Conservation (phyloP, 306 rosid genomes). For the Dryas drummondii region DNA sequence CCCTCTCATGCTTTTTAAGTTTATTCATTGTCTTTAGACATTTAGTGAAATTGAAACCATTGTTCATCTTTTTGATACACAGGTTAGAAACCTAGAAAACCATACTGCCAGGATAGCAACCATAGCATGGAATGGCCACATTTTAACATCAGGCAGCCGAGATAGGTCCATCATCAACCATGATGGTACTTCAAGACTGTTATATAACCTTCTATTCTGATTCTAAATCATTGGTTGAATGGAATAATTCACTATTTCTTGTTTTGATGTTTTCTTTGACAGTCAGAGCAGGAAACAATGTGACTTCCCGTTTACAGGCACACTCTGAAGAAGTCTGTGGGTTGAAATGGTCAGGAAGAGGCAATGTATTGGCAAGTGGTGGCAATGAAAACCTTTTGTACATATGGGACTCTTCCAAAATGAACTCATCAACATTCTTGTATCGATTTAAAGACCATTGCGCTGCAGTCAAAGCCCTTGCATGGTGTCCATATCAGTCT, state of each 20-base stretch:
- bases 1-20: conserved; percentile 1
- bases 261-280: conserved; percentile 17
- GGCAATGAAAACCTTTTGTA: conserved; percentile 72
- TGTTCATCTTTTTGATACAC: conserved; percentile 16
- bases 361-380: conserved; percentile 75
- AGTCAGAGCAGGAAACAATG: conserved; percentile 57
- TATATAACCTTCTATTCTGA: not conserved
- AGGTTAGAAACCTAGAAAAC: conserved; percentile 57
- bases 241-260: conserved; percentile 4
- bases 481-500: conserved; percentile 78
- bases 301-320: conserved; percentile 36
- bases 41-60: not conserved
- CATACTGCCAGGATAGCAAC: conserved; percentile 54
- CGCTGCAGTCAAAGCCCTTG: conserved; percentile 82
- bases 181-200: conserved; percentile 43
- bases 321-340: conserved; percentile 70
- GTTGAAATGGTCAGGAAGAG: conserved; percentile 70
- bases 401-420: conserved; percentile 69
- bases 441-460: conserved; percentile 54
- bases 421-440: conserved; percentile 64
- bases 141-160: conserved; percentile 77
- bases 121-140: conserved; percentile 58
- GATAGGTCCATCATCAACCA: conserved; percentile 67
- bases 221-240: conserved; percentile 2
- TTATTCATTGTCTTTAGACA: conserved; percentile 12